Evolutionary conservation across 2,329 filamentous ascomycete genomes (phyloP).

Genomic region (Myriangium duriaei): DNA sequence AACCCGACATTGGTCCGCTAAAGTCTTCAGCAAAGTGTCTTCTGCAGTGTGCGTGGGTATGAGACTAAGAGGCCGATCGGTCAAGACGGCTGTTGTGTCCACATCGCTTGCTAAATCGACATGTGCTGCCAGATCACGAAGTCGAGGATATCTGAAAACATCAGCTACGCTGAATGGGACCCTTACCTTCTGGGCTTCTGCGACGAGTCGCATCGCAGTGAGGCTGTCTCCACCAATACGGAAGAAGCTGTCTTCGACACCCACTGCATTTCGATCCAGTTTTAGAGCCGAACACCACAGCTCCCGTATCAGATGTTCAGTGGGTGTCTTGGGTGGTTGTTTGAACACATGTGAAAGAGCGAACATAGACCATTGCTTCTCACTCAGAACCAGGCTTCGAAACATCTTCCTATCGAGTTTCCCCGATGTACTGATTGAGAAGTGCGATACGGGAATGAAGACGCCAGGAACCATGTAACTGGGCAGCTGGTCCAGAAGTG

Average conservation of each 20-base stretch:
- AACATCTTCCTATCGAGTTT: conserved; percentile 24
- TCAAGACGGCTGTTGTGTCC: too few relatives aligned
- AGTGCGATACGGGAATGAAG: conserved; percentile 54
- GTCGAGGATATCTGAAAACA: conserved; percentile 1
- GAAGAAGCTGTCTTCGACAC: background rate
- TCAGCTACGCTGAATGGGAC: conserved; percentile 24
- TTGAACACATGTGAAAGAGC: background rate
- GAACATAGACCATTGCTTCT: background rate
- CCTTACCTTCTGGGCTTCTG: conserved; percentile 41
- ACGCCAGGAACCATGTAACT: conserved; percentile 88
- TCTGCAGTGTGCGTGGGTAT: too few relatives aligned
- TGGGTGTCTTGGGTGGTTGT: background rate
- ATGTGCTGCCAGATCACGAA: background rate
- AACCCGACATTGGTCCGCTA: too few relatives aligned
- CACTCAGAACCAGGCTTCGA: background rate
- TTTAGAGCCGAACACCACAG: background rate
- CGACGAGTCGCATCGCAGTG: conserved; percentile 22
- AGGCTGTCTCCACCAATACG: conserved; percentile 1
- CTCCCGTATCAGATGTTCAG: background rate
- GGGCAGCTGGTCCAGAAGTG: conserved; percentile 46
- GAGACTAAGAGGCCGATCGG: too few relatives aligned
- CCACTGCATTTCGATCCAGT: background rate
- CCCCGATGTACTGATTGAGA: conserved; percentile 60
- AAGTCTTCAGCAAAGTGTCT: too few relatives aligned
- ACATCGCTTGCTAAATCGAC: too few relatives aligned